Percentiles rank a stretch among this genome's conserved stretches.
Evolutionary conservation across 768 basidiomycete species (phyloP).

Genomic region (Collybia sp.): DNA sequence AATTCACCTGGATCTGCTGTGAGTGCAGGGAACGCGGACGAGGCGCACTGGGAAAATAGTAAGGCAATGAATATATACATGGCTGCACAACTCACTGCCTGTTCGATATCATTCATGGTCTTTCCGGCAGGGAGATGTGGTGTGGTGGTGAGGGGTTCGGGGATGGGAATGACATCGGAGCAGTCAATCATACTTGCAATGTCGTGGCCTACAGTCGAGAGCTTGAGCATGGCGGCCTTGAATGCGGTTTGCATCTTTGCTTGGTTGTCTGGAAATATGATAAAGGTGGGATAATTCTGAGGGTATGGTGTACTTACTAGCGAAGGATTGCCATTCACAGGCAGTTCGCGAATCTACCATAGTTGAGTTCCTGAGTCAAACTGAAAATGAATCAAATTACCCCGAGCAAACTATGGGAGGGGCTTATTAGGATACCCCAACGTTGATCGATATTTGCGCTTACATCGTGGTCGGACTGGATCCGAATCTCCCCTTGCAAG

Average conservation of each 20-base stretch:
- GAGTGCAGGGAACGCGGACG: too few relatives aligned
- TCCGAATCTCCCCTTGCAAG: constrained; percentile 34
- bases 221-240: constrained; percentile 24
- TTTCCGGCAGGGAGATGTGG: constrained; percentile 26
- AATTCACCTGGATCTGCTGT: too few relatives aligned
- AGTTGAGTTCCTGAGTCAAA: too few relatives aligned
- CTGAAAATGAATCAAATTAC: too few relatives aligned
- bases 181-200: constrained; percentile 23
- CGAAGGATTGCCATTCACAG: constrained; percentile 41
- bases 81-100: constrained; percentile 8
- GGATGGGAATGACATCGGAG: constrained; percentile 29
- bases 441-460: constrained; percentile 1
- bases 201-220: constrained; percentile 25
- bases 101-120: constrained; percentile 20
- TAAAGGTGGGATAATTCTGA: background rate
- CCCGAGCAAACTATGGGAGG: constrained; percentile 20
- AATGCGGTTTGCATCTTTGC: constrained; percentile 15
- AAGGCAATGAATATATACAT: too few relatives aligned
- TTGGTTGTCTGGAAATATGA: constrained; percentile 12
- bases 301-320: constrained; percentile 16
- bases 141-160: constrained; percentile 1
- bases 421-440: background rate
- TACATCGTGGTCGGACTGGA: constrained; percentile 34
- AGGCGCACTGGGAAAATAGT: too few relatives aligned
- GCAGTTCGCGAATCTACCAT: constrained; percentile 30